phyloP scores from a whole-genome alignment of 495 filamentous ascomycete species.

The Neurospora sp. region DNA sequence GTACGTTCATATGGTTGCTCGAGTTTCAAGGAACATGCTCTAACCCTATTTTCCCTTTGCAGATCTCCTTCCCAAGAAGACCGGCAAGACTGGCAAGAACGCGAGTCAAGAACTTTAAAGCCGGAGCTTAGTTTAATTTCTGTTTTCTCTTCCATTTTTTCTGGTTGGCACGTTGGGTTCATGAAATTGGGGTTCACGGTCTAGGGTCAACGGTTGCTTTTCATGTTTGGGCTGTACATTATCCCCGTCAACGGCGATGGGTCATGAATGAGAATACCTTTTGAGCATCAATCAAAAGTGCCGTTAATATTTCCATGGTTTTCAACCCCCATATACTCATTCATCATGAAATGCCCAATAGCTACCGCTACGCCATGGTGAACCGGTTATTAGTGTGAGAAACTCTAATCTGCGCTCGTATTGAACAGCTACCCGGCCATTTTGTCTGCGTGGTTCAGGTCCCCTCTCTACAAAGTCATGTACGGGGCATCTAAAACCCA shows the following conservation, averaged over 20 bases:
- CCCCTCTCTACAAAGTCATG: background rate
- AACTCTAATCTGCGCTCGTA: background rate
- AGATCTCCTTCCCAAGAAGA: constrained; percentile 99
- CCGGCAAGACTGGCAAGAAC: constrained; percentile 81
- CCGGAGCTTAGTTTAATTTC: constrained; percentile 34
- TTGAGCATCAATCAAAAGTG: constrained; percentile 16
- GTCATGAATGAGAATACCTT: constrained; percentile 46
- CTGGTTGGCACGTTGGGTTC: constrained; percentile 65
- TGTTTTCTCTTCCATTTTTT: constrained; percentile 51
- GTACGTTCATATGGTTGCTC: constrained; percentile 45
- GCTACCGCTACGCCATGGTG: background rate
- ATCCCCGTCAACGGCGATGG: constrained; percentile 62
- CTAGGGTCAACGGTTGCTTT: constrained; percentile 70
- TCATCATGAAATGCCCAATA: background rate
- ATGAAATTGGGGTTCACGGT: constrained; percentile 73
- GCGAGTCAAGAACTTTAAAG: constrained; percentile 82
- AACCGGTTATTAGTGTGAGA: background rate
- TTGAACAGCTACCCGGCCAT: background rate
- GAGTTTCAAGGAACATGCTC: constrained; percentile 5
- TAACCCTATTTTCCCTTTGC: constrained; percentile 30
- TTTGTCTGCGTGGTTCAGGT: background rate
- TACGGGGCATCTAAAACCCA: background rate
- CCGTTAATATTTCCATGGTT: background rate
- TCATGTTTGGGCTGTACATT: constrained; percentile 84
- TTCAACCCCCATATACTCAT: background rate